A percentile compares a stretch with the other conserved stretches of the same genome.
Evolutionary conservation across 768 basidiomycete genomes (phyloP).

Genomic region (Phanerochaete carnosa): DNA sequence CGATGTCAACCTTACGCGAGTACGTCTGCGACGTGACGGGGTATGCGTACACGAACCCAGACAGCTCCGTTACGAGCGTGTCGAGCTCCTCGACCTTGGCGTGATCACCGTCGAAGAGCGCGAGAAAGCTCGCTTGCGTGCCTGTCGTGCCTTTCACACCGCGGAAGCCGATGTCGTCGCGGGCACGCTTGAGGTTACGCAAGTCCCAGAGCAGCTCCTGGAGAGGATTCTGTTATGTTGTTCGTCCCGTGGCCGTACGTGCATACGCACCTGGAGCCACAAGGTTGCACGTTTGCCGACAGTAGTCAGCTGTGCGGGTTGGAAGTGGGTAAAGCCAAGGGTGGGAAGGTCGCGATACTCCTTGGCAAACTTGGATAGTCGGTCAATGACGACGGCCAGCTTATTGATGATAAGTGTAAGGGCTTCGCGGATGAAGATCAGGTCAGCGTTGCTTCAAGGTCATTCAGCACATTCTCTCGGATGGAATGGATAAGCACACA

Average conservation of each 20-base stretch:
- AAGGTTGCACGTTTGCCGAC: constrained; percentile 96
- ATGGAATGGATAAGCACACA: constrained; percentile 34
- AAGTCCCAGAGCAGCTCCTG: constrained; percentile 96
- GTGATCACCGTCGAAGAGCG: constrained; percentile 94
- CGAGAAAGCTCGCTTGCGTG: constrained; percentile 93
- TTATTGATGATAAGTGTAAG: constrained; percentile 82
- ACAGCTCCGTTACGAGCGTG: constrained; percentile 82
- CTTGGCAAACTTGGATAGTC: constrained; percentile 79
- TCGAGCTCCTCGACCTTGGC: constrained; percentile 93
- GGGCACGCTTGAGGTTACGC: constrained; percentile 84
- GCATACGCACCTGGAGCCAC: constrained; percentile 78
- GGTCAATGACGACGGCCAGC: constrained; percentile 86
- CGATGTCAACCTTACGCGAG: constrained; percentile 94
- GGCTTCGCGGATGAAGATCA: constrained; percentile 92
- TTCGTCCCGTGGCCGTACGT: not conserved
- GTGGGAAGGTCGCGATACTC: constrained; percentile 88
- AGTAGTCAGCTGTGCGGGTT: constrained; percentile 96
- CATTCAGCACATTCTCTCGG: not conserved
- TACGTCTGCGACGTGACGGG: constrained; percentile 99
- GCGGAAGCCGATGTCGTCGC: constrained; percentile 92
- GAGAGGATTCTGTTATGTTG: not conserved
- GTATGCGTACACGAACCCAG: constrained; percentile 91
- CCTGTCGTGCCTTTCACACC: constrained; percentile 99
- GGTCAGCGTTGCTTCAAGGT: constrained; percentile 82
- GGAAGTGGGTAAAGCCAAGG: constrained; percentile 97